Base-by-base conservation (phyloP, 805 yeast genomes). In the Candida piceae region DNA sequence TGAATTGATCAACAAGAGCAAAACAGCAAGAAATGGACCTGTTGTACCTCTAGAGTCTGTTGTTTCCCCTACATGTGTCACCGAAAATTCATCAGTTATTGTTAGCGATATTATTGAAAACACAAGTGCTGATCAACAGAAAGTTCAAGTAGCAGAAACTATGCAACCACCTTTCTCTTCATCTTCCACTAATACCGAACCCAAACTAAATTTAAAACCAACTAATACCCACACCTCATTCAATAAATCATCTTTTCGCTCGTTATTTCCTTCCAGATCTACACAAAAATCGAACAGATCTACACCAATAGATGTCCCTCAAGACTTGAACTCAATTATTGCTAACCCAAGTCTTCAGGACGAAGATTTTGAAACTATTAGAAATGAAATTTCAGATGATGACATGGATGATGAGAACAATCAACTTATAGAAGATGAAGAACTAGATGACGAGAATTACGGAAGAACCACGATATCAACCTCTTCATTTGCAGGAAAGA, bases 341-440 rank as follows among this genome's bases (percentile, higher is more conserved):
- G 36, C 22, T 24, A 39, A 48, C 38, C 25, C 43, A 25, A 33
- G 29, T 10, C 35, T 36, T 15, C 29, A 36, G 5, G 51, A 52
- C 26, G 51, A 47, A 25, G 52, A 52, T 38, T 52, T 39, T 41
- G 54, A 47, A 20, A 42, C 40, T 11, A 33, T 52, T 19, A 41
- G 55, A 31, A 39, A 40, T 24, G 48, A 45, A 20, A 26, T 39
- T 3, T 34, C 28, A 6, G 50, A 48, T n/a, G 44, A 40, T 17
- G 45, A 45, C 34, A 45, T 40, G 5, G 50, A 50, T 29, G 49
- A 47, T 22, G 49, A 48, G 15, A 47, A 44, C 15, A 37, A 30
- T 4, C 48, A 45, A 10, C 16, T 34, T 5, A 32, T 17, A n/a
- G 41, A 30, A 16, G 49, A 37, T 26, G 45, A 41, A 7, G 33